Evolutionary conservation across 192 early-diverging fungal species (phyloP).

Genomic region (Coemansia sp.): DNA sequence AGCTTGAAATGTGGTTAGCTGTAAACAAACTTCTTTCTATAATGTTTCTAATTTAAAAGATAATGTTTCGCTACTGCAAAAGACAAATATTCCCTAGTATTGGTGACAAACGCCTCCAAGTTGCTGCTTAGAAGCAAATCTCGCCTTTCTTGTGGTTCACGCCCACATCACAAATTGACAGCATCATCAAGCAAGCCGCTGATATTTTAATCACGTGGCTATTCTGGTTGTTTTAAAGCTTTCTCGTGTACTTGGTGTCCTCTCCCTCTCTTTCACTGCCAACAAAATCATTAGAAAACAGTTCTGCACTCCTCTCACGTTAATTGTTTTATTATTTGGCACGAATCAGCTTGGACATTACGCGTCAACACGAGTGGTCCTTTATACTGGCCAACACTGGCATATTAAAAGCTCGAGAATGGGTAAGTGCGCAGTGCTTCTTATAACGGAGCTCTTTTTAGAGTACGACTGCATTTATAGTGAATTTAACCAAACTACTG

Average conservation of each 20-base stretch:
- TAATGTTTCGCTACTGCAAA: too few relatives aligned
- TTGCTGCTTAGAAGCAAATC: not conserved
- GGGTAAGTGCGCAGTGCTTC: not conserved
- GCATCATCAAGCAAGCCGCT: too few relatives aligned
- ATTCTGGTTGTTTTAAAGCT: not conserved
- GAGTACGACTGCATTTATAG: not conserved
- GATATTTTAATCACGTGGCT: not conserved
- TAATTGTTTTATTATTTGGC: not conserved
- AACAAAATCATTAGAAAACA: not conserved
- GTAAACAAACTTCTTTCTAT: not conserved
- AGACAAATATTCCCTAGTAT: not conserved
- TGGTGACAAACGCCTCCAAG: not conserved
- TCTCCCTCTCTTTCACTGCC: too few relatives aligned
- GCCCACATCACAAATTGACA: too few relatives aligned
- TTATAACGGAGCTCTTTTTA: not conserved
- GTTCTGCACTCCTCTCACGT: not conserved
- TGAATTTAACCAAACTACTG: not conserved
- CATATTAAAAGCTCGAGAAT: not conserved
- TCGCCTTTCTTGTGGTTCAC: too few relatives aligned
- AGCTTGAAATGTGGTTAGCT: not conserved
- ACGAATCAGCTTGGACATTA: not conserved
- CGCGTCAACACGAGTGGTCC: not conserved
- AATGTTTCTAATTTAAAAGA: not conserved
- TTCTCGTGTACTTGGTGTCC: not conserved
- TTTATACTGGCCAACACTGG: not conserved